phyloP scores from a whole-genome alignment of 805 yeast genomes.

The Candida ovalis region DNA sequence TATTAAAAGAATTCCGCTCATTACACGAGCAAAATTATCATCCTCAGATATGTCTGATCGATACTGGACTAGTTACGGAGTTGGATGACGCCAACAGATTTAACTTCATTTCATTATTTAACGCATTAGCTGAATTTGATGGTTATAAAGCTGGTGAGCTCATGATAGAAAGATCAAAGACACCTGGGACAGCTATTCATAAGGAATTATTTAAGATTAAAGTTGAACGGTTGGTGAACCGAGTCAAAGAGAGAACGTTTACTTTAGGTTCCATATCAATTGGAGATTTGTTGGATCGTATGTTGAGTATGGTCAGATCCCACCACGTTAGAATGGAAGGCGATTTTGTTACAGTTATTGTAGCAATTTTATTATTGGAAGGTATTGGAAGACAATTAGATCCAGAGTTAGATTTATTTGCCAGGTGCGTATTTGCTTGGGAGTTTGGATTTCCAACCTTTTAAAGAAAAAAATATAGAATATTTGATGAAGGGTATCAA shows the following conservation, averaged over 20 bases:
- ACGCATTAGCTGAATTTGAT: slow-evolving; percentile 84
- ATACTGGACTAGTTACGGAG: slow-evolving; percentile 92
- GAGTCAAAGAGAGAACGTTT: slow-evolving; percentile 83
- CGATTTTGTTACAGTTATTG: slow-evolving; percentile 92
- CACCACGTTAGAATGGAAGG: slow-evolving; percentile 99
- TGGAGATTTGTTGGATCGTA: slow-evolving; percentile 84
- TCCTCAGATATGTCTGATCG: slow-evolving; percentile 87
- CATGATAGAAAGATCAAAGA: slow-evolving; percentile 91
- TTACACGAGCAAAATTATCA: slow-evolving; percentile 56
- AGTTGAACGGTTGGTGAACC: slow-evolving; percentile 76
- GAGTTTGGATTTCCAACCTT: slow-evolving; percentile 34
- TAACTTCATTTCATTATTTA: slow-evolving; percentile 86
- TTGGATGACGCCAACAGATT: slow-evolving; percentile 70
- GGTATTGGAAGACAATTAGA: slow-evolving; percentile 95
- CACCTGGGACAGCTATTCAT: slow-evolving; percentile 89
- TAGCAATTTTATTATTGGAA: slow-evolving; percentile 84
- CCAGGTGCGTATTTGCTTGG: slow-evolving; percentile 77
- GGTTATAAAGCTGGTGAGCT: slow-evolving; percentile 93
- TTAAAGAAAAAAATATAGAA: slow-evolving; percentile 6
- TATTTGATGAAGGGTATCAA: too few species aligned
- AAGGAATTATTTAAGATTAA: slow-evolving; percentile 82
- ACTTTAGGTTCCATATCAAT: slow-evolving; percentile 88
- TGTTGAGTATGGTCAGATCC: slow-evolving; percentile 82
- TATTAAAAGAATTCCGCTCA: slow-evolving; percentile 40
- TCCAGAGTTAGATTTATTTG: slow-evolving; percentile 89